phyloP scores from a whole-genome alignment of 345 rosid genomes.

The Lagerstroemia speciosa region DNA sequence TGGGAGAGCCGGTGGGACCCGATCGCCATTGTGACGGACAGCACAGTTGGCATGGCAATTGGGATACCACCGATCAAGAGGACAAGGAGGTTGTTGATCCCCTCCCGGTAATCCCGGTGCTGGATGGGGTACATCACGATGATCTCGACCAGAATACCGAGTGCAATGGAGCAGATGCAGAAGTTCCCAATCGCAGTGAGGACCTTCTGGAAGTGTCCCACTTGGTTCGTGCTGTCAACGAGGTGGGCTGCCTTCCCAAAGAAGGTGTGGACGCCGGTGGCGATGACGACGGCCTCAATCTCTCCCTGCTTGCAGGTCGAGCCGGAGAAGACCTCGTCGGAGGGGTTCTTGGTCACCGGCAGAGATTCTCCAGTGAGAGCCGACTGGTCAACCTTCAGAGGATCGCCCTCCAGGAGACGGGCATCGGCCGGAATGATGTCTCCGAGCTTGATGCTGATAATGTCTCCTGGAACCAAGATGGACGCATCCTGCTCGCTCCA shows the following conservation, averaged over 20 bases:
- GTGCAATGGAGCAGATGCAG: constrained; percentile 31
- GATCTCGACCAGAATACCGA: constrained; percentile 32
- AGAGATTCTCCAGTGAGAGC: constrained; percentile 37
- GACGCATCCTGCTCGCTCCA: constrained; percentile 35
- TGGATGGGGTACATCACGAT: constrained; percentile 35
- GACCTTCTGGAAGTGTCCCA: constrained; percentile 32
- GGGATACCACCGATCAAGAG: constrained; percentile 38
- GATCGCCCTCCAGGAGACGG: constrained; percentile 36
- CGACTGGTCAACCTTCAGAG: constrained; percentile 32
- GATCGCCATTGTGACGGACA: constrained; percentile 37
- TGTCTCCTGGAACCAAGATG: constrained; percentile 33
- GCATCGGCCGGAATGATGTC: constrained; percentile 36
- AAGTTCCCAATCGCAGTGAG: constrained; percentile 36
- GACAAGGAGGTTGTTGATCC: constrained; percentile 32
- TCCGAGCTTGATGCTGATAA: constrained; percentile 29
- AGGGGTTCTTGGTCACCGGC: constrained; percentile 27
- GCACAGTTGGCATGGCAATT: constrained; percentile 33
- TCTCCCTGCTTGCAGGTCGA: constrained; percentile 37
- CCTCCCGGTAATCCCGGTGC: constrained; percentile 24
- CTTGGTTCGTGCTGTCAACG: constrained; percentile 29
- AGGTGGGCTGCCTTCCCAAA: constrained; percentile 37
- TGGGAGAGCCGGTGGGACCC: constrained; percentile 34
- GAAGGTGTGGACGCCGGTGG: constrained; percentile 35
- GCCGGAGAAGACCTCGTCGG: constrained; percentile 26
- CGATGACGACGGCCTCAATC: constrained; percentile 28